Evolutionary conservation across 2,329 filamentous ascomycete genomes (phyloP), one percentile per base, ranked within the genome.

Genomic region (Calonectria crousiana): DNA sequence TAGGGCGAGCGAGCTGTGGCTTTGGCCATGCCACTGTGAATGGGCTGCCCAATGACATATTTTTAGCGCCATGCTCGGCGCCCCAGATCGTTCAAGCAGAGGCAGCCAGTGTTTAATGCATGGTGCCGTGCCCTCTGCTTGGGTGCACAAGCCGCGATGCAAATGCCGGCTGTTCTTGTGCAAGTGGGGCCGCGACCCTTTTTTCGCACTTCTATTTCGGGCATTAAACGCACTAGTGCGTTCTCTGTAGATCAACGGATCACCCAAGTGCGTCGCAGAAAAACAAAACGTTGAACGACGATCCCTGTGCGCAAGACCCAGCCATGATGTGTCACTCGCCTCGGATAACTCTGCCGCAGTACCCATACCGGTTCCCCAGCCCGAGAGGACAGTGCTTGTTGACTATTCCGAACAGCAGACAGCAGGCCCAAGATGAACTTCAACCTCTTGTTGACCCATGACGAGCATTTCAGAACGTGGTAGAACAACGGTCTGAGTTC

Each of bases 41-140:
- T 41, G 23, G 34, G 34, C 56, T 62, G 56, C 56, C 56, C 56
- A 62, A 62, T 62, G 56, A 28, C 56, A 62, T 44, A 41, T 62
- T 62, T 62, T 62, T 62, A 62, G 56, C 56, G 56, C 56, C 34
- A 62, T 38, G 23, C 18, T 62, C 65, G 49, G 44, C 47, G 49
- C 44, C 65, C 47, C 44, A 68, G 44, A 56, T 53, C 65, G 23
- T n/a, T 53, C 41, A 68, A 68, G 65, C 65, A 68, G 49, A 66
- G 62, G 62, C 62, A 66, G 41, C 62, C 62, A 66, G 41, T 62
- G 56, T 62, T 62, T 62, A 62, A 36, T 38, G 56, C 56, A 62
- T 62, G 38, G 56, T 28, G 56, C 56, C 56, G 56, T 62, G 56
- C 56, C 56, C 56, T 23, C 56, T 38, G 56, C 56, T 60, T 60